These are phyloP conservation scores for Coix lacrymajobi DNA, from an alignment of 176 grass and related monocot species.

Conservation along the genomic window DNA sequence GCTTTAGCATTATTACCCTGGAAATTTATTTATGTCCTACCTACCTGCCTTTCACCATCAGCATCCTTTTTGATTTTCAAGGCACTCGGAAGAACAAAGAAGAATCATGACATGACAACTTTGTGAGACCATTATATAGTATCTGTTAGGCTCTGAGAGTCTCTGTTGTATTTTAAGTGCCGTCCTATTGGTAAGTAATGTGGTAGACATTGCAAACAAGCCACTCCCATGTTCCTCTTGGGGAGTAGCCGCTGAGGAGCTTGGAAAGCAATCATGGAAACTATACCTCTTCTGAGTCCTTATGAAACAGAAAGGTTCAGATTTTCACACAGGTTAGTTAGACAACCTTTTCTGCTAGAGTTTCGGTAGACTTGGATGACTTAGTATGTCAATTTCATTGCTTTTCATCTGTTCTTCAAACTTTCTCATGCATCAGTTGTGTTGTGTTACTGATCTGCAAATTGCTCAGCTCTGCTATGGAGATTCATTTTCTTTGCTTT, in stretches of 20 bases:
- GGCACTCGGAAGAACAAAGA: no score
- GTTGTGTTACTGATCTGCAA: not conserved
- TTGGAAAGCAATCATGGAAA: conserved; percentile 9
- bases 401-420: not conserved
- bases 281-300: conserved; percentile 27
- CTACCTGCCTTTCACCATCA: not conserved
- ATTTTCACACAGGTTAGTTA: conserved; percentile 40
- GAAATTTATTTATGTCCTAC: not conserved
- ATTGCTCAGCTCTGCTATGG: not conserved
- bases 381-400: not conserved
- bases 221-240: not conserved
- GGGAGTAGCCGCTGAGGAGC: not conserved
- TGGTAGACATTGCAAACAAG: not conserved
- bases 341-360: not conserved
- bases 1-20: not conserved
- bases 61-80: not conserved
- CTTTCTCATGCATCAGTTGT: not conserved
- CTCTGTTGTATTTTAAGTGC: not conserved
- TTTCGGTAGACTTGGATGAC: not conserved
- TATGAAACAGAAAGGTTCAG: conserved; percentile 29
- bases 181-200: not conserved
- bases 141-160: not conserved
- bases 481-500: not conserved
- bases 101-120: no score
- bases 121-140: not conserved